phyloP scores from a whole-genome alignment of 148 eudicot species.

The Cornus controversa region DNA sequence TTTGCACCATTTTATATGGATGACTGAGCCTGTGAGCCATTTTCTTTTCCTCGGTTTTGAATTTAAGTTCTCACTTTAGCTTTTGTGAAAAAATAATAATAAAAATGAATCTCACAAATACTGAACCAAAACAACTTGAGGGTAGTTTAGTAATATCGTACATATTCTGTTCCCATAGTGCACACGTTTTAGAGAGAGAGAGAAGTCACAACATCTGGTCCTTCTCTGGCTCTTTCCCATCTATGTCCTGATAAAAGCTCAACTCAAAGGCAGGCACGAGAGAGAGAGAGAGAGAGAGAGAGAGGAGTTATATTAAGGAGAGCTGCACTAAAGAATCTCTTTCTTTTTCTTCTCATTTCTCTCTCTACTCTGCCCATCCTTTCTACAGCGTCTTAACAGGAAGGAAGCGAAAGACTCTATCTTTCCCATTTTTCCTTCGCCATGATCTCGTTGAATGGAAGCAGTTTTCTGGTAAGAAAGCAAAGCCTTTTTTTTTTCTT shows the following conservation, averaged over 20 bases:
- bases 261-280: not conserved
- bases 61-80: too few species aligned
- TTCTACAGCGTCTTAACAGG: constrained; percentile 2
- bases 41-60: too few species aligned
- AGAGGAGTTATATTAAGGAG: not conserved
- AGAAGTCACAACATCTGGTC: not conserved
- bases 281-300: not conserved
- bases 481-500: constrained; percentile 31
- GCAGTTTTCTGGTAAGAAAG: constrained; percentile 50
- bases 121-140: too few species aligned
- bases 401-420: not conserved
- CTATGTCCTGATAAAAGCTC: not conserved
- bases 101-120: too few species aligned
- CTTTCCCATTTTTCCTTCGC: constrained; percentile 11
- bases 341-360: constrained; percentile 5
- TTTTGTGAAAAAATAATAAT: too few species aligned
- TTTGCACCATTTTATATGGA: too few species aligned
- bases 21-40: too few species aligned
- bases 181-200: not conserved
- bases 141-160: too few species aligned
- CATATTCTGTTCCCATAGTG: not conserved
- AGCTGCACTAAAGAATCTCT: not conserved
- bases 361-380: not conserved
- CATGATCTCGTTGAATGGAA: constrained; percentile 68
- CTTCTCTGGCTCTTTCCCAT: not conserved